These are phyloP conservation scores for Boletus rubropictus DNA, from an alignment of 768 basidiomycete genomes.

Conservation along the genomic window DNA sequence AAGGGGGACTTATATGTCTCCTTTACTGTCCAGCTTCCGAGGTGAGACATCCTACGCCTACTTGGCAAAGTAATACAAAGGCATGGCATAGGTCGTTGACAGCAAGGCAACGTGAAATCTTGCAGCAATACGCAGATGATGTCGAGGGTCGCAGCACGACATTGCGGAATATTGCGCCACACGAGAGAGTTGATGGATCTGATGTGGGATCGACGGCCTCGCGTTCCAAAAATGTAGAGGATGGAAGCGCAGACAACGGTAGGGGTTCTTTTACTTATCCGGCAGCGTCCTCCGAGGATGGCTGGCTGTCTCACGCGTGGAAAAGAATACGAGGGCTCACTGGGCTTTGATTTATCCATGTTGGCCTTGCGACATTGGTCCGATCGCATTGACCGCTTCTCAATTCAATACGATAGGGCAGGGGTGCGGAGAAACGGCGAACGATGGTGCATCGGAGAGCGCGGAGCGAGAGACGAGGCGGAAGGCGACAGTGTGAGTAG, in stretches of 20 bases:
- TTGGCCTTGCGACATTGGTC: slow-evolving; percentile 31
- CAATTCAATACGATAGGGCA: slow-evolving; percentile 26
- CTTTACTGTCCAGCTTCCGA: slow-evolving; percentile 83
- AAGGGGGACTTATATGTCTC: slow-evolving; percentile 86
- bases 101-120: slow-evolving; percentile 74
- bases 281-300: slow-evolving; percentile 48
- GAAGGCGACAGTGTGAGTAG: slow-evolving; percentile 44
- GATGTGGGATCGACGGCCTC: slow-evolving; percentile 13
- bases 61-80: slow-evolving; percentile 5
- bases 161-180: slow-evolving; percentile 8
- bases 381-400: slow-evolving; percentile 23
- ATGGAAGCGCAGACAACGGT: slow-evolving; percentile 49
- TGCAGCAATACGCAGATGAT: slow-evolving; percentile 89
- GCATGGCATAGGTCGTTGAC: slow-evolving; percentile 62
- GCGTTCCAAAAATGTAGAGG: slow-evolving; percentile 19
- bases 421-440: slow-evolving; percentile 19
- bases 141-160: slow-evolving; percentile 60
- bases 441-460: slow-evolving; percentile 35
- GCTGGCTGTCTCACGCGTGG: slow-evolving; percentile 68
- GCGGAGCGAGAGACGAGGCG: slow-evolving; percentile 41
- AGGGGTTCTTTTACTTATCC: slow-evolving; percentile 62
- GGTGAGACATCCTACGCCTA: slow-evolving; percentile 46
- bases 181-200: slow-evolving; percentile 13
- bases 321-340: slow-evolving; percentile 63
- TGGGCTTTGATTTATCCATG: slow-evolving; percentile 60